These are phyloP conservation scores for Arthrobotrys pseudoclavata DNA, from an alignment of 2,329 filamentous ascomycete species.

Conservation along the genomic window DNA sequence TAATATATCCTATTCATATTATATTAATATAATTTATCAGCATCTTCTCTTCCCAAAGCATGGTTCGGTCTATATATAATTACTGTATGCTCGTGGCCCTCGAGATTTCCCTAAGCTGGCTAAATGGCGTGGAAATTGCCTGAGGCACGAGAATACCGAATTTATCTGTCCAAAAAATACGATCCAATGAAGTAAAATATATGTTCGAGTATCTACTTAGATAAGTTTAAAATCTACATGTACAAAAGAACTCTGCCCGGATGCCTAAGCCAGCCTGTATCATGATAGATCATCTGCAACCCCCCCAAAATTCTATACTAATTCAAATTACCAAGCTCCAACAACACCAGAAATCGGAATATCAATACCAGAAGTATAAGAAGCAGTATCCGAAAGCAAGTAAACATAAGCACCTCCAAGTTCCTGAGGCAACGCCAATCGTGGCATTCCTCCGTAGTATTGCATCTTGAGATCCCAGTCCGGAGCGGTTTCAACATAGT, in stretches of 20 bases:
- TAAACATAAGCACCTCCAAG: conserved; percentile 73
- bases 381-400: conserved; percentile 71
- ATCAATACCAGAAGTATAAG: conserved; percentile 70
- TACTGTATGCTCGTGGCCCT: too few relatives aligned
- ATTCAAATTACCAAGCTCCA: conserved; percentile 63
- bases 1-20: not conserved
- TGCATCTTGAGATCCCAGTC: conserved; percentile 73
- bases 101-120: too few relatives aligned
- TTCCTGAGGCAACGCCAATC: conserved; percentile 71
- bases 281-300: too few relatives aligned
- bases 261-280: not conserved
- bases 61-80: too few relatives aligned
- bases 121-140: too few relatives aligned
- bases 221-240: not conserved
- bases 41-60: not conserved
- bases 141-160: too few relatives aligned
- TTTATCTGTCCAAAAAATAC: too few relatives aligned
- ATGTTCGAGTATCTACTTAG: not conserved
- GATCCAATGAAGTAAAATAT: not conserved
- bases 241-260: conserved; percentile 4
- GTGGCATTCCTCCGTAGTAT: conserved; percentile 73
- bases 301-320: not conserved
- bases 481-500: conserved; percentile 70
- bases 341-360: conserved; percentile 68
- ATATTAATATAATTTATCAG: not conserved